Evolutionary conservation across 2,329 filamentous ascomycete species (phyloP), one percentile per base, ranked within the genome.

Genomic region (Fusarium sp.): DNA sequence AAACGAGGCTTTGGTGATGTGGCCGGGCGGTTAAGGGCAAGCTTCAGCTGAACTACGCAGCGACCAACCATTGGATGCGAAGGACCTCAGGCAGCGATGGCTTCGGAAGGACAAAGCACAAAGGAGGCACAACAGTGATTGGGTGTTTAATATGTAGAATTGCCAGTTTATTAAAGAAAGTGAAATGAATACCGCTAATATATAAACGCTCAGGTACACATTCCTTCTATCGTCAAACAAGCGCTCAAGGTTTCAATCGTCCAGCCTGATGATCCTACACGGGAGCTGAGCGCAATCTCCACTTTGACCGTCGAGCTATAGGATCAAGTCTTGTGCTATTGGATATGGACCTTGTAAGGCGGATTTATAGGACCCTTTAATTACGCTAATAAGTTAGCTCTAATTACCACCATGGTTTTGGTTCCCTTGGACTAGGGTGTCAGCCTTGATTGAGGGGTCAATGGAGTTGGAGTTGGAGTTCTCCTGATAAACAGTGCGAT

Each of bases 301-400:
- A 68, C 64, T 62, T 57, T 59, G 57, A 26, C 54, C 50, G 55
- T 42, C 41, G n/a, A 65, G 68, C 69, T 68, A 53, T 44, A n/a
- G 54, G 56, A 42, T 42, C 26, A 17, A 5, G 38, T 18, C 20
- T 30, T 35, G 37, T 54, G 15, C 27, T 53, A 73, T 73, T 73
- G 70, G 70, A 15, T 32, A 37, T n/a, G 40, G 33, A 12, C n/a
- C 66, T 60, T 46, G 63, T 71, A 73, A 61, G 70, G 67, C 70
- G 62, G 57, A 60, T 49, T 60, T 56, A 45, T 41, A 52, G 61
- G 60, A 64, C 69, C 69, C 69, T 73, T 72, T 67, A 72, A 72
- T 72, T 67, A 73, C 69, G 48, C 42, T 67, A 67, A 60, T 23
- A n/a, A n/a, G n/a, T n/a, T n/a, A 42, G 62, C 40, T 62, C 55